Conservation (phyloP, 78 protist species). For the Dictyostelium intermedium region DNA sequence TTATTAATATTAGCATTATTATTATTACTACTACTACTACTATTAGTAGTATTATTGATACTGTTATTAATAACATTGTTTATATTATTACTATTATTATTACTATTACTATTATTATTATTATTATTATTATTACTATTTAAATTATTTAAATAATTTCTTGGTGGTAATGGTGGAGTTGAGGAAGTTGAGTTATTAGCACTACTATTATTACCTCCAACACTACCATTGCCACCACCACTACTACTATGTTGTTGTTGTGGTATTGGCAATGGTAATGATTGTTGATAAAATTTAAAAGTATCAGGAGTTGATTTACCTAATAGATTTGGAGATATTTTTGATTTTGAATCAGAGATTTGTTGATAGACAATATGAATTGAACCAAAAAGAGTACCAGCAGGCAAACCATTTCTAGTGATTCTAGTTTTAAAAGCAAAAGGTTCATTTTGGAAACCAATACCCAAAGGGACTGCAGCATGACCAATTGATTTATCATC, state of each 20-base stretch:
- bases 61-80: neutral
- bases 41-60: neutral
- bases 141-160: neutral
- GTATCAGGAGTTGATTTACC: neutral
- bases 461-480: slow-evolving; percentile 34
- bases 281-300: neutral
- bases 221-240: neutral
- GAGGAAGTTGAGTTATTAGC: neutral
- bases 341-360: neutral
- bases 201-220: neutral
- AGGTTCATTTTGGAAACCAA: slow-evolving; percentile 34
- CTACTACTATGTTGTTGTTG: neutral
- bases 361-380: slow-evolving; percentile 19
- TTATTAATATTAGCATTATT: neutral
- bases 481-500: slow-evolving; percentile 39
- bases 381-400: slow-evolving; percentile 46
- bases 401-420: slow-evolving; percentile 37
- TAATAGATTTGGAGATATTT: neutral
- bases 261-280: neutral
- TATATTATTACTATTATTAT: neutral
- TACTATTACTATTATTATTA: no score
- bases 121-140: neutral
- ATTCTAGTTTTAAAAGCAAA: slow-evolving; percentile 51
- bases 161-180: slow-evolving; percentile 5
- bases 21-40: neutral